These are phyloP conservation scores for Viola pubescens DNA, from an alignment of 441 rosid genomes.

Conservation along the genomic window DNA sequence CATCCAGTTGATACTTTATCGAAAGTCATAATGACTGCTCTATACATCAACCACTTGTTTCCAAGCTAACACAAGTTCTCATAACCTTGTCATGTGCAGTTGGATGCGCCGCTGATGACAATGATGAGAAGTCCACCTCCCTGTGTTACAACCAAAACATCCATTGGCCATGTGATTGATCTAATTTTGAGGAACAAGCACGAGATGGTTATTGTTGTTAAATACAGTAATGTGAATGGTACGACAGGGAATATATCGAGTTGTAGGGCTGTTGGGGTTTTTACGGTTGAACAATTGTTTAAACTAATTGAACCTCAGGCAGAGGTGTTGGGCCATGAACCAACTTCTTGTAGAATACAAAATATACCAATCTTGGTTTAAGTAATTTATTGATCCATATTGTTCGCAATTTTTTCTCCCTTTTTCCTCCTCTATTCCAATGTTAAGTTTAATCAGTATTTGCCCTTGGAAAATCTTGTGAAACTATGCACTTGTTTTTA, in stretches of 20 bases:
- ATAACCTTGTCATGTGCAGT: constrained; percentile 28
- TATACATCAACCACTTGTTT: not conserved
- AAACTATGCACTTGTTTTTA: too few species aligned
- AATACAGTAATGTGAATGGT: constrained; percentile 26
- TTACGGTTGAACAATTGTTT: constrained; percentile 45
- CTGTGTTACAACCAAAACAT: constrained; percentile 46
- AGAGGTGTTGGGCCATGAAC: constrained; percentile 22
- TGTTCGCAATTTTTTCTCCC: too few species aligned
- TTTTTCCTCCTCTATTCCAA: too few species aligned
- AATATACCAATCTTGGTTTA: too few species aligned
- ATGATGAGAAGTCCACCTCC: constrained; percentile 79
- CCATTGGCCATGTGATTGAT: constrained; percentile 47
- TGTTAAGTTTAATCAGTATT: too few species aligned
- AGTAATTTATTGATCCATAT: too few species aligned
- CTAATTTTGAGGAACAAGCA: constrained; percentile 53
- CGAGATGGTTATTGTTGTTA: constrained; percentile 58
- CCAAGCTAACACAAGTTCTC: constrained; percentile 10
- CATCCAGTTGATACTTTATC: too few species aligned
- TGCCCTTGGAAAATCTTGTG: too few species aligned
- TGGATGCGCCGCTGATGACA: constrained; percentile 43
- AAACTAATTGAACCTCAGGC: constrained; percentile 23
- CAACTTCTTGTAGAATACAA: constrained; percentile 17
- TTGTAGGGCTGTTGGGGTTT: constrained; percentile 51
- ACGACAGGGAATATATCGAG: constrained; percentile 23
- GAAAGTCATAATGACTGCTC: not conserved